Evolutionary conservation across 1,139 yeast species (phyloP), one percentile per base, ranked within the genome.

Genomic region (Magnusiomyces paraingens): DNA sequence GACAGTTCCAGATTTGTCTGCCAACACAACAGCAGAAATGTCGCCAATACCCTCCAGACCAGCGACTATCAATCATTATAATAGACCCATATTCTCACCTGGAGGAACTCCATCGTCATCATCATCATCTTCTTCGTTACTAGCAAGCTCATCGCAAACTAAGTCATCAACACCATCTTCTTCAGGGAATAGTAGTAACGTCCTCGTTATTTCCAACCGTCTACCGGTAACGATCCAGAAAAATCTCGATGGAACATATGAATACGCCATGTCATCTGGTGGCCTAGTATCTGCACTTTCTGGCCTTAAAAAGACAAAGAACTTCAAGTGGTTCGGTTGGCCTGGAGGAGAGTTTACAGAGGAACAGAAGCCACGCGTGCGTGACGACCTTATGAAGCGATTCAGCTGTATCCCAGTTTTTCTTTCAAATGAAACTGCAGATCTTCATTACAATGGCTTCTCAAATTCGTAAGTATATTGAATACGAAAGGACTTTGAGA

Each of bases 291-390:
- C 98, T 1, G 99, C 98, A 0, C 74, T 94, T 46, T 95, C 91
- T 64, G 98, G 99, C 0, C 74, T 94, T 55, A 88, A 89, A 69
- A 87, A 88, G 64, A 73, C 84, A 12, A 84, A 93, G 14, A 85
- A 86, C 57, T 93, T 93, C 71, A 94, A 88, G 67, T 94, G 99
- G 99, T 83, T 88, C 63, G 99, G 99, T 18, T 94, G 99, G 99
- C 96, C 98, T 1, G 77, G 96, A 0, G 73, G 90, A 64, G 96
- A 90, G 64, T 77, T 94, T 8, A 95, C 96, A 1, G 86, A 76
- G 32, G 78, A 77, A 44, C 96, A 90, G 61, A 85, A 85, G 66
- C 79, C 70, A 0, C 73, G 74, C 55, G 95, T 94, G 53, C 82
- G 82, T 57, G 67, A 72, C 22, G 96, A 91, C 60, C 73, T 94